Evolutionary conservation across 371 early-diverging fungal species (phyloP).

Genomic region (Mucor mucedo): DNA sequence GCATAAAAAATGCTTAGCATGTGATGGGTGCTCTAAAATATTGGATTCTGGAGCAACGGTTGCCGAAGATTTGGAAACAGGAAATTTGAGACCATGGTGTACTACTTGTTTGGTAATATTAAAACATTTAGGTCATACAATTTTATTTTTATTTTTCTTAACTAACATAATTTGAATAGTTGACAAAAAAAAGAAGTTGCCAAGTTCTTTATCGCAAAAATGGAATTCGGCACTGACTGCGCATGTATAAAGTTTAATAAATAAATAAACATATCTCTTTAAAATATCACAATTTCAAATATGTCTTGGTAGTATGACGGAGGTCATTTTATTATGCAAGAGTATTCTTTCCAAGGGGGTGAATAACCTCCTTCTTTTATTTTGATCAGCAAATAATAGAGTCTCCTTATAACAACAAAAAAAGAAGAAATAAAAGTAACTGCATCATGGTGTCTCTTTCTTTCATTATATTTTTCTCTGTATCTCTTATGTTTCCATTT

Average conservation of each 20-base stretch:
- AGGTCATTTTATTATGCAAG: neutral
- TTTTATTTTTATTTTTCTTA: neutral
- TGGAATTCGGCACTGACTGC: slow-evolving; percentile 1
- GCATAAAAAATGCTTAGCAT: slow-evolving; percentile 48
- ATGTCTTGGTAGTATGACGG: slow-evolving; percentile 4
- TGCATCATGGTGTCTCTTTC: neutral
- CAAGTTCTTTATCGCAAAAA: slow-evolving; percentile 4
- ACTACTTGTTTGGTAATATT: slow-evolving; percentile 42
- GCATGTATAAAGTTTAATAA: neutral
- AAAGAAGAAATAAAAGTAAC: neutral
- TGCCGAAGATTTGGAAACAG: slow-evolving; percentile 21
- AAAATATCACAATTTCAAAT: neutral
- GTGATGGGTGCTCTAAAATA: slow-evolving; percentile 40
- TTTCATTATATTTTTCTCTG: slow-evolving; percentile 2
- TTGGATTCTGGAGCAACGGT: slow-evolving; percentile 51
- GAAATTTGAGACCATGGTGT: slow-evolving; percentile 39
- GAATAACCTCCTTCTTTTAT: neutral
- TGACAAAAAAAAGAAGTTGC: slow-evolving; percentile 3
- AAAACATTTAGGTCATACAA: neutral
- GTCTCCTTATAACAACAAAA: neutral
- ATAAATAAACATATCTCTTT: neutral
- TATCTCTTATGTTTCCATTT: neutral
- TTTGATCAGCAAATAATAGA: slow-evolving; percentile 7
- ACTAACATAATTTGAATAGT: neutral
- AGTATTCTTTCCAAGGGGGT: slow-evolving; percentile 1